Conservation (phyloP, 164 flowering plant genomes). For the Stephania japonica region DNA sequence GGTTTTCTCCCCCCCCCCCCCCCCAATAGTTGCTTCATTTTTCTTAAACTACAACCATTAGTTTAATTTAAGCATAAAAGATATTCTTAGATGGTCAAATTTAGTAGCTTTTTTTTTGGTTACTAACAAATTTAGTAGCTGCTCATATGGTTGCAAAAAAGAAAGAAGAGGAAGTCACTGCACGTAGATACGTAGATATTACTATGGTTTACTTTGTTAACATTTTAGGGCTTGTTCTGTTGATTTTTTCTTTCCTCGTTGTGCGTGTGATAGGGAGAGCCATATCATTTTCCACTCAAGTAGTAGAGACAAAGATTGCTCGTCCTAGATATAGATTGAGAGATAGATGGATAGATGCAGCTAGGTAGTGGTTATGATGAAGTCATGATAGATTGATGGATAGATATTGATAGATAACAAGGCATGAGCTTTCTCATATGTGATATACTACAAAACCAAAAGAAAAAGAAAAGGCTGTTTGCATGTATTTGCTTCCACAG, state of each 20-base stretch:
- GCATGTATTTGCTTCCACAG: not conserved
- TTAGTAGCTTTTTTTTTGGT: too few relatives aligned
- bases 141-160: too few relatives aligned
- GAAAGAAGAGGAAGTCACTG: too few relatives aligned
- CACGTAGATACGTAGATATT: too few relatives aligned
- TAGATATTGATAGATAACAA: constrained; percentile 2
- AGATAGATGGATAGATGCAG: constrained; percentile 14
- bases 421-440: not conserved
- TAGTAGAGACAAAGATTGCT: not conserved
- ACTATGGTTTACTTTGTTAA: not conserved
- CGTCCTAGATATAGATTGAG: constrained; percentile 4
- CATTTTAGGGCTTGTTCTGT: not conserved
- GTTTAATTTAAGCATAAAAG: too few relatives aligned
- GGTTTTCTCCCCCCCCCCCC: too few relatives aligned
- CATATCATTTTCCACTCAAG: not conserved
- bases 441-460: not conserved
- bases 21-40: too few relatives aligned
- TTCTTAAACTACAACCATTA: too few relatives aligned
- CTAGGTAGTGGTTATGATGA: constrained; percentile 41
- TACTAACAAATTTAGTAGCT: too few relatives aligned
- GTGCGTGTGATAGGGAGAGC: not conserved
- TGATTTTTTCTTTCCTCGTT: not conserved
- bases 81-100: too few relatives aligned
- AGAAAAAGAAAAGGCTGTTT: constrained; percentile 1
- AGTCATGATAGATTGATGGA: constrained; percentile 26